Evolutionary conservation across 371 early-diverging fungal genomes (phyloP).

Genomic region (Mucor saturninus): DNA sequence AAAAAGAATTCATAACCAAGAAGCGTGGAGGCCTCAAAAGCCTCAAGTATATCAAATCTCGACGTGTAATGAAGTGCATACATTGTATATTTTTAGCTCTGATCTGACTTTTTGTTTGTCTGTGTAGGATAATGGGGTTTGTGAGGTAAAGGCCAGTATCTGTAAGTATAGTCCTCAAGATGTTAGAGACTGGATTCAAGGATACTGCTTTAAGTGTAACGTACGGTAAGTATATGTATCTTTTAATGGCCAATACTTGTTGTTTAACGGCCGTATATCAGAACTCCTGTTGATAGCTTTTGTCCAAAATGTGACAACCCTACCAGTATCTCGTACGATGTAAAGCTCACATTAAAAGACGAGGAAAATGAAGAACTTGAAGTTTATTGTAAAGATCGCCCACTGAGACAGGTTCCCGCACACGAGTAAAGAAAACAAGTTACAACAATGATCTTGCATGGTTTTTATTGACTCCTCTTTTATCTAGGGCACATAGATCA

Average conservation of each 20-base stretch:
- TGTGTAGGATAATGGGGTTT: background rate
- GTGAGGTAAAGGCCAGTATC: background rate
- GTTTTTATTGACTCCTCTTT: background rate
- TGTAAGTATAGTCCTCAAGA: background rate
- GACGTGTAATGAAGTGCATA: no score
- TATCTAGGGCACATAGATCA: background rate
- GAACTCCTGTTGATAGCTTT: background rate
- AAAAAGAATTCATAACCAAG: no score
- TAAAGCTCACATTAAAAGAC: background rate
- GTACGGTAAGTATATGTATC: constrained; percentile 6
- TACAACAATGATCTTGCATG: background rate
- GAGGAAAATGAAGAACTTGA: background rate
- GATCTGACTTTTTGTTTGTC: background rate
- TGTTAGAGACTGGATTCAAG: constrained; percentile 8
- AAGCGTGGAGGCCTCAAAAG: no score
- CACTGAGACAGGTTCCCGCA: background rate
- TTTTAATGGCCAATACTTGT: background rate
- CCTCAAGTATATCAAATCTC: no score
- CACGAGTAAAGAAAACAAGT: background rate
- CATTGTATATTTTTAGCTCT: no score
- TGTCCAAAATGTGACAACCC: background rate
- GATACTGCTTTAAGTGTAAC: background rate
- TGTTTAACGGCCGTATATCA: background rate
- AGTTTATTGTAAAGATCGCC: background rate
- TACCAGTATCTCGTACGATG: background rate